A percentile compares a stretch with the other conserved stretches of the same genome.
phyloP scores from a whole-genome alignment of 2,329 filamentous ascomycete genomes.

The Aspergillus uvarum region DNA sequence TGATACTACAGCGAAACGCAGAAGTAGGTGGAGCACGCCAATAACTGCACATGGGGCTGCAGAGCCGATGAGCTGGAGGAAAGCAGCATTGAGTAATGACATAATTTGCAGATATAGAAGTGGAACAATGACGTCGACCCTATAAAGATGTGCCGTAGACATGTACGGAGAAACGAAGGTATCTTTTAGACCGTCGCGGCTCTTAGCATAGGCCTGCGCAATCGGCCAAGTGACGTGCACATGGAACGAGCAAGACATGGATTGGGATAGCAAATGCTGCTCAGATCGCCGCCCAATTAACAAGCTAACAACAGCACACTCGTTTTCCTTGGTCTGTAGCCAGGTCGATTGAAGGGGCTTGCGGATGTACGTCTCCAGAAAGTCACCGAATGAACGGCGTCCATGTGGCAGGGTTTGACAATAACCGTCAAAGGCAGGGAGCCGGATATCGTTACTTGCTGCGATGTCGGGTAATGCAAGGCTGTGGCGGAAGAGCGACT shows the following conservation, averaged over 20 bases:
- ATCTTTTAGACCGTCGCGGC: neutral
- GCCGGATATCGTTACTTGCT: neutral
- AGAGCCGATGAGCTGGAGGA: neutral
- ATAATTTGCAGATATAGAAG: neutral
- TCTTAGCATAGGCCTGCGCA: neutral
- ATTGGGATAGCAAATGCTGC: neutral
- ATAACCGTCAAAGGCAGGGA: neutral
- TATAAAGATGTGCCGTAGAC: neutral
- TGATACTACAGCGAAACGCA: neutral
- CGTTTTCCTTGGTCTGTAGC: neutral
- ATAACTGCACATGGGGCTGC: neutral
- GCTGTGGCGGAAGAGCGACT: conserved; percentile 11
- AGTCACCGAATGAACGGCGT: neutral
- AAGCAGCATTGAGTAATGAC: neutral
- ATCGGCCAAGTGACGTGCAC: neutral
- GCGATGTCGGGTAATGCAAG: neutral
- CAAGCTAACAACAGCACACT: neutral
- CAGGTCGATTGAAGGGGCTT: neutral
- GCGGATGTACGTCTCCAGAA: neutral
- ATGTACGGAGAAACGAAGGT: neutral
- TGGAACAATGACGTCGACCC: neutral
- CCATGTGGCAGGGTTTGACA: neutral
- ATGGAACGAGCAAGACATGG: neutral
- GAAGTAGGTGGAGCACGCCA: neutral
- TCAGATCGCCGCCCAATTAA: neutral